Conservation (phyloP, 805 yeast species). For the Maudiozyma serrabonitensis region DNA sequence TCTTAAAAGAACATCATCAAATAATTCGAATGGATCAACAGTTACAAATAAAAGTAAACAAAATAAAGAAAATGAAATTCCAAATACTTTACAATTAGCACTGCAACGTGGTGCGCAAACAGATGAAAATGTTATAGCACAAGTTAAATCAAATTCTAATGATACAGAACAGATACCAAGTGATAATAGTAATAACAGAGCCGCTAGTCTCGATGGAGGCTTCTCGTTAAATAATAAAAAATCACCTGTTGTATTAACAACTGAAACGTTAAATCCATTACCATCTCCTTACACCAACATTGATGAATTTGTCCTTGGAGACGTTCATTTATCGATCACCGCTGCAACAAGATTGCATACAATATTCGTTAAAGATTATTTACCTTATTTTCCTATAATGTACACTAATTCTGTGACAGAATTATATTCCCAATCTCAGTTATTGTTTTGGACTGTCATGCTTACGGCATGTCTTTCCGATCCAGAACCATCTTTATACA, state of each 20-base stretch:
- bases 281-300: conserved; percentile 29
- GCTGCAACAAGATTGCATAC: conserved; percentile 68
- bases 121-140: neutral
- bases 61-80: conserved; percentile 14
- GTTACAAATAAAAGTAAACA: conserved; percentile 13
- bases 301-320: conserved; percentile 66
- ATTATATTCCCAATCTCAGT: conserved; percentile 71
- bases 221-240: neutral
- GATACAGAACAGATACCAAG: neutral
- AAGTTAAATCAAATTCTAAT: neutral
- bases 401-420: conserved; percentile 62
- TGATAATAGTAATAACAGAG: no score
- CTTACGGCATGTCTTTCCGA: conserved; percentile 78
- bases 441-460: conserved; percentile 85
- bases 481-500: conserved; percentile 76
- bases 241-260: conserved; percentile 19
- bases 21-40: conserved; percentile 11
- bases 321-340: conserved; percentile 52
- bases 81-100: conserved; percentile 32
- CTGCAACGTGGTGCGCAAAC: conserved; percentile 26
- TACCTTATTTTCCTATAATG: conserved; percentile 75
- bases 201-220: no score
- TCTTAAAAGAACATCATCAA: neutral
- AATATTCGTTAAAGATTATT: conserved; percentile 52
- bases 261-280: conserved; percentile 22